A percentile compares a stretch with the other conserved stretches of the same genome.
Conservation (phyloP, 495 filamentous ascomycete genomes). For the Neurospora pannonica region DNA sequence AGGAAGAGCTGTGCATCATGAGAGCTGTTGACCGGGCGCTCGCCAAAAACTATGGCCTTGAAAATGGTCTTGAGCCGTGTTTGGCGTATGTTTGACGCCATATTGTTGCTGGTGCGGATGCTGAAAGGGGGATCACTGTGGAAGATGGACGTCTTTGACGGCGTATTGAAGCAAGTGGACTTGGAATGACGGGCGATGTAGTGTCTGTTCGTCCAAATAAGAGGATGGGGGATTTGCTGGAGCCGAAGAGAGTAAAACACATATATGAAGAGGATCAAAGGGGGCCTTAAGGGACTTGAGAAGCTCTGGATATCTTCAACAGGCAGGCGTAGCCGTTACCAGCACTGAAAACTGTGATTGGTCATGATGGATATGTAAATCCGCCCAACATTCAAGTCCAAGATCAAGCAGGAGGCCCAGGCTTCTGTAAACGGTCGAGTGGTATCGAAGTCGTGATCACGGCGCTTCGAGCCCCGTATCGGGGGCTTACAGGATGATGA, state of each 20-base stretch:
- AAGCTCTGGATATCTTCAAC: neutral
- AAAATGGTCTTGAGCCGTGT: conserved; percentile 21
- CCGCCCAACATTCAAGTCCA: neutral
- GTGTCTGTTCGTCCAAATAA: neutral
- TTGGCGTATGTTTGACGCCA: neutral
- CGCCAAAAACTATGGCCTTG: conserved; percentile 18
- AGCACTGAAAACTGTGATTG: neutral
- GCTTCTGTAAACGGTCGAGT: neutral
- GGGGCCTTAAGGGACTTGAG: neutral
- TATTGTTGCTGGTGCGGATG: neutral
- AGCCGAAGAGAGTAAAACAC: neutral
- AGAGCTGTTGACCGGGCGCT: conserved; percentile 9
- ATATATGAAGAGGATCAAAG: neutral
- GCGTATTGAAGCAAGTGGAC: neutral
- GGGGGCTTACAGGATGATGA: neutral
- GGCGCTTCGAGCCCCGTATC: neutral
- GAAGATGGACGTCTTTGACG: neutral
- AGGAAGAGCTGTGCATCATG: conserved; percentile 48
- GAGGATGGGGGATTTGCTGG: neutral
- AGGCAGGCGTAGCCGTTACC: neutral
- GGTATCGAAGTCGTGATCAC: neutral
- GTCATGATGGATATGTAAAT: neutral
- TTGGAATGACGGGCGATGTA: neutral
- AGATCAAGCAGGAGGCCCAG: neutral
- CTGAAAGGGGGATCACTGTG: neutral